These are phyloP conservation scores for Metschnikowia amazonensis DNA, from an alignment of 805 yeast species.

Conservation along the genomic window DNA sequence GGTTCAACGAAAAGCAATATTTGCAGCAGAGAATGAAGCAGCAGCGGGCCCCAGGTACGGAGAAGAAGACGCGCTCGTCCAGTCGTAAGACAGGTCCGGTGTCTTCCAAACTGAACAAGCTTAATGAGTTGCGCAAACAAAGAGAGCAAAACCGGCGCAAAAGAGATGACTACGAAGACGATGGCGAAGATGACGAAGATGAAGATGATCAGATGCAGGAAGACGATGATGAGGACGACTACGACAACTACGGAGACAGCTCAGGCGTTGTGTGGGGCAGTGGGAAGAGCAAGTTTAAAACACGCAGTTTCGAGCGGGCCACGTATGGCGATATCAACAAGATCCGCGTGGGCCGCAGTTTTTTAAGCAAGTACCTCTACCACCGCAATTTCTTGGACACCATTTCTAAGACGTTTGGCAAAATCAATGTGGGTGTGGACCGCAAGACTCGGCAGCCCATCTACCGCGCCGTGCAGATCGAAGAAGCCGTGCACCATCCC, in stretches of 20 bases:
- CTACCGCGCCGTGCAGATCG: constrained; percentile 82
- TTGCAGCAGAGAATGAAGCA: constrained; percentile 78
- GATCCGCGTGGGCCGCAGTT: constrained; percentile 72
- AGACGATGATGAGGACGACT: constrained; percentile 38
- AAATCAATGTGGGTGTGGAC: constrained; percentile 76
- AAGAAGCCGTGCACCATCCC: constrained; percentile 49
- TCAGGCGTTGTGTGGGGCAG: constrained; percentile 34
- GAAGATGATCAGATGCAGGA: constrained; percentile 39
- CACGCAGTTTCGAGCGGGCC: constrained; percentile 39
- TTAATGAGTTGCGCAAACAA: constrained; percentile 71
- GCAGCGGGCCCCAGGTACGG: constrained; percentile 31
- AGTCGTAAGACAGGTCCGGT: constrained; percentile 24
- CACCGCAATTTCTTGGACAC: constrained; percentile 75
- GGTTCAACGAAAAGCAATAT: constrained; percentile 76
- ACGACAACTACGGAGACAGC: constrained; percentile 28
- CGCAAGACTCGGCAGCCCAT: constrained; percentile 56
- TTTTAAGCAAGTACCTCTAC: constrained; percentile 70
- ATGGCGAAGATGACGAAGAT: constrained; percentile 24
- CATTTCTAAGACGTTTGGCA: constrained; percentile 71
- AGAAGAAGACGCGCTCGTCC: constrained; percentile 35
- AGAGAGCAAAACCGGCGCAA: constrained; percentile 56
- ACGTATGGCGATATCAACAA: constrained; percentile 64
- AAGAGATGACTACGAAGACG: constrained; percentile 20
- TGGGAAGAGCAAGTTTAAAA: constrained; percentile 22
- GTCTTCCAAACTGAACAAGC: constrained; percentile 46